phyloP scores from a whole-genome alignment of 345 rosid species.

The Brassica incana region DNA sequence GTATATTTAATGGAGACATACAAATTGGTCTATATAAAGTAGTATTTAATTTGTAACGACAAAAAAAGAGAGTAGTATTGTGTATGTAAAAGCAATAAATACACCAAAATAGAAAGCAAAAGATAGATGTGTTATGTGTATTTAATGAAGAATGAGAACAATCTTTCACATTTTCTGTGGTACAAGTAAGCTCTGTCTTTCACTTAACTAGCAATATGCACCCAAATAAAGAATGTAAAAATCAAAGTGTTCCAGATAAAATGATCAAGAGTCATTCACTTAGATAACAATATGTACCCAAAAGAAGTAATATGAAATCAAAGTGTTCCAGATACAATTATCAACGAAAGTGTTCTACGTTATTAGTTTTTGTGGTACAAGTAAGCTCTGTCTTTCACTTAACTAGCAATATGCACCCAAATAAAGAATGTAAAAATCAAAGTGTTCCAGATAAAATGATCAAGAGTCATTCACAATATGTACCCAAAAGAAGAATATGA shows the following conservation, averaged over 20 bases:
- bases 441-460: neutral
- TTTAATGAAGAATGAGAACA: slow-evolving; percentile 23
- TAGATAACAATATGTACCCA: neutral
- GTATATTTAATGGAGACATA: neutral
- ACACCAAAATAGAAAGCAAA: neutral
- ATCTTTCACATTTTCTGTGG: slow-evolving; percentile 13
- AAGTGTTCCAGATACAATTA: neutral
- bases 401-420: neutral
- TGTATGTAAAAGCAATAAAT: slow-evolving; percentile 37
- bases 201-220: neutral
- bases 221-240: neutral
- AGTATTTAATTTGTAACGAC: neutral
- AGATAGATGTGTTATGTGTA: neutral
- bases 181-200: slow-evolving; percentile 6
- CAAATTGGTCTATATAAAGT: neutral
- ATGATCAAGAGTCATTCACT: neutral
- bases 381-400: neutral
- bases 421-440: neutral
- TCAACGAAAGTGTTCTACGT: neutral
- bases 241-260: neutral
- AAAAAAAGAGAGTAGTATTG: neutral
- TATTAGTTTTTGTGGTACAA: slow-evolving; percentile 14
- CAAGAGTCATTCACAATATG: neutral
- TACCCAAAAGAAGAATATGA: slow-evolving; percentile 10
- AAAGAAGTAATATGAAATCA: slow-evolving; percentile 18